phyloP scores from a whole-genome alignment of 495 filamentous ascomycete species.

The Tuber melanosporum region DNA sequence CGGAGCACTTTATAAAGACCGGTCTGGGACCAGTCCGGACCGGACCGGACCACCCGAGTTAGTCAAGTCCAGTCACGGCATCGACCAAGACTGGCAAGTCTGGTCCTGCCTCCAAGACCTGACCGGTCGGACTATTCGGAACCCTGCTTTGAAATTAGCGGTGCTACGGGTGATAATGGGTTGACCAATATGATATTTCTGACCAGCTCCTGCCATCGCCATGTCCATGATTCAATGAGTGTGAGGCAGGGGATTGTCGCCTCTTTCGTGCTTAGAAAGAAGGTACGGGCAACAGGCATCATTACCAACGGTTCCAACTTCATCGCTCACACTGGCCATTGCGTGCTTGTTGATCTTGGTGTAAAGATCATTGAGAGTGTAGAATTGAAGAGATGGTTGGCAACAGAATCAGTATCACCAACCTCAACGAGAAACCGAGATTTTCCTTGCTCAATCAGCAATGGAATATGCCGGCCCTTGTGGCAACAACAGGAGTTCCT shows the following conservation, averaged over 20 bases:
- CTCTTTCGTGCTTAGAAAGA: conserved; percentile 55
- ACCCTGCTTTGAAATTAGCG: conserved; percentile 22
- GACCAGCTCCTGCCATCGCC: conserved; percentile 61
- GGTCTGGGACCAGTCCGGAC: no score
- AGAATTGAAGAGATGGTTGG: conserved; percentile 63
- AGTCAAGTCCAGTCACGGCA: no score
- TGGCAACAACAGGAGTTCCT: conserved; percentile 77
- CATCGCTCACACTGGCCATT: conserved; percentile 62
- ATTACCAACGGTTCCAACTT: conserved; percentile 78
- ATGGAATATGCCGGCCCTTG: conserved; percentile 69
- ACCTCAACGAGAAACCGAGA: conserved; percentile 73
- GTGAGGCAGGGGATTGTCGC: conserved; percentile 48
- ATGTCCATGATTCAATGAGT: conserved; percentile 70
- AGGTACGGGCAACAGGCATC: conserved; percentile 72
- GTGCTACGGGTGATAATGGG: conserved; percentile 47
- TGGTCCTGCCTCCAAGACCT: no score
- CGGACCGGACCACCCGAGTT: no score
- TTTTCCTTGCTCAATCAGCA: conserved; percentile 67
- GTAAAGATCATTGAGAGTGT: conserved; percentile 56
- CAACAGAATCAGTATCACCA: conserved; percentile 66
- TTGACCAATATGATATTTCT: conserved; percentile 55
- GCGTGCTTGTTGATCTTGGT: conserved; percentile 63
- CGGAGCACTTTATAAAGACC: no score
- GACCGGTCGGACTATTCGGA: no score
- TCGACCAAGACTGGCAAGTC: no score